phyloP scores from a whole-genome alignment of 1,139 yeast genomes.

The Saccharomyces hybrid region DNA sequence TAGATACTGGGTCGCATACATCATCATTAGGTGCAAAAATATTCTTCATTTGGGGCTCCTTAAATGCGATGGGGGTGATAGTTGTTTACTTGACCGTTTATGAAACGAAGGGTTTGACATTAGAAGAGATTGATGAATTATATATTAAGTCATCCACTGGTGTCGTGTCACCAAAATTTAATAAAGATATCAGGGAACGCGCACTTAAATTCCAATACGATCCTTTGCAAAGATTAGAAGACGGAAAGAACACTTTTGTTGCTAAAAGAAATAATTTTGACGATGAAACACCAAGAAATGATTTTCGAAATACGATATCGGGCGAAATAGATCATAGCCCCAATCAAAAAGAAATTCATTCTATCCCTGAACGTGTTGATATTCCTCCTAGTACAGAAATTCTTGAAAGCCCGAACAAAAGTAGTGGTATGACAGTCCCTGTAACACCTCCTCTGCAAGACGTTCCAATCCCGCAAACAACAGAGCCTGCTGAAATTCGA shows the following conservation, averaged over 20 bases:
- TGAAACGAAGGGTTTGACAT: constrained; percentile 67
- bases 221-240: background rate
- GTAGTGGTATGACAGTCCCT: background rate
- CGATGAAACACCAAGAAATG: constrained; percentile 3
- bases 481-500: background rate
- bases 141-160: constrained; percentile 39
- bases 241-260: background rate
- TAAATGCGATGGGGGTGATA: constrained; percentile 52
- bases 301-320: background rate
- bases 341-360: background rate
- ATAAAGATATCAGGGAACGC: constrained; percentile 18
- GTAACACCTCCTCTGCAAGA: background rate
- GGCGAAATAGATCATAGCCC: background rate
- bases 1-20: constrained; percentile 56
- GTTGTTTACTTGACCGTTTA: constrained; percentile 57
- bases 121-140: constrained; percentile 71
- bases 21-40: constrained; percentile 62
- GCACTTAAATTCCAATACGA: constrained; percentile 1
- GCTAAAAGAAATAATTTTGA: background rate
- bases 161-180: constrained; percentile 31
- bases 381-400: background rate
- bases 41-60: constrained; percentile 72
- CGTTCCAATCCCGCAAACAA: background rate
- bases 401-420: background rate
- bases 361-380: background rate